Evolutionary conservation across 257 asterid species (phyloP), one percentile per base, ranked within the genome.

Genomic region (Fraxinus cuspidata): DNA sequence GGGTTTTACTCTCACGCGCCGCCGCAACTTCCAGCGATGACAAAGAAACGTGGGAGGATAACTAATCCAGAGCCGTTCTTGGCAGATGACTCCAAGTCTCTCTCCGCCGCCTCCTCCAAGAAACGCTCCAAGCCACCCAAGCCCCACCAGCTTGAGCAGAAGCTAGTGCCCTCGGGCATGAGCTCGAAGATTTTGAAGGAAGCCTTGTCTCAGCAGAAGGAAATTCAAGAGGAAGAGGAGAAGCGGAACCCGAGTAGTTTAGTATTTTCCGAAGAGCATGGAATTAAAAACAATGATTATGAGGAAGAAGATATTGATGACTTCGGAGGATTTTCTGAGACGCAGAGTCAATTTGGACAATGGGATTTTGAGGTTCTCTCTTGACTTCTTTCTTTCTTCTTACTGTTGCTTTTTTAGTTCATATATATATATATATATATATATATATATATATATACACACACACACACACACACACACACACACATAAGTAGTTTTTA

Each of bases 41-140:
- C 89, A 84, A 93, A 86, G 93, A 95, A 92, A 79, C 97, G 99
- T 32, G 68, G 34, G 28, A 77, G 99, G 75, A 80, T 89, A 12
- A 92, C 96, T 5, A 96, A 93, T 74, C 97, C 97, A 3, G 98
- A 93, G 86, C 96, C 97, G 1, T 93, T 93, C 76, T 68, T 84
- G 23, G 92, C 94, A 8, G 75, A 87, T 31, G 89, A 81, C 16
- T 79, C 85, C 9, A 94, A 93, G 51, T 77, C 85, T 44, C 81
- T 63, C 51, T 80, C 88, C 53, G 82, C 91, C 3, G 80, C 90
- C 56, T 80, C 94, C 67, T 73, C 88, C 63, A 89, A 81, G 81
- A 89, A 88, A 79, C 97, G 97, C 35, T 25, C 87, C 9, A 92
- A 90, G 80, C 79, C 89, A 16, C 86, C 92, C 35, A 95, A 95